Evolutionary conservation across 768 basidiomycete genomes (phyloP), one percentile per base, ranked within the genome.

Genomic region (Boletales sp.): DNA sequence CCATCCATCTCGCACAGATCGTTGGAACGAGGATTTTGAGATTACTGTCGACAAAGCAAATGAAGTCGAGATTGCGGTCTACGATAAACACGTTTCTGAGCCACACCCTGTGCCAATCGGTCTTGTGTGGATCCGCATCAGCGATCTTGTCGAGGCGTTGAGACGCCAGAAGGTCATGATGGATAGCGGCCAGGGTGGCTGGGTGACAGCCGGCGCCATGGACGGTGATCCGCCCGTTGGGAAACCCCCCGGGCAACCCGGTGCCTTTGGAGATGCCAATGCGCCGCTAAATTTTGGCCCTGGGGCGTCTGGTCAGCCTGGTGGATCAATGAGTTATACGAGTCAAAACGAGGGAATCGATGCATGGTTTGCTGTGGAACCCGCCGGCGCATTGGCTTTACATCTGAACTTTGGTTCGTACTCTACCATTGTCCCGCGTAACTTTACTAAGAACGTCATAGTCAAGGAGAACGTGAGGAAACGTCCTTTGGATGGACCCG

Each of bases 381-480:
- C 96, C 41, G 94, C 89, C n/a, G 96, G 96, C 42, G 93, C 94
- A 17, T 78, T 99, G 57, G 79, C 82, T 39, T 71, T 99, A 21
- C 83, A 84, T 48, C 69, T 99, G 46, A 94, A 96, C 72, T 98
- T 99, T 67, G 83, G 95, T 95, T 66, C 64, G 92, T 75, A 28
- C 14, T 42, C 34, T 25, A 21, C 17, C 51, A 40, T 45, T 45
- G 33, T 10, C 3, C 25, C 12, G n/a, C 18, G 21, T 40, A 2
- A 25, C 35, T 35, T 40, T 49, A 34, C 47, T 51, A 30, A 56
- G 18, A 19, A 41, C 54, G 28, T 46, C 48, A 37, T 59, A 99
- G 96, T 96, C 72, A 99, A 99, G 73, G 94, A 97, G 70, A 98
- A 95, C 63, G 88, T 94, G 30, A 87, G 94, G 55, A 94, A 95